Evolutionary conservation across 768 basidiomycete genomes (phyloP).

Genomic region (Scleroderma citrinum): DNA sequence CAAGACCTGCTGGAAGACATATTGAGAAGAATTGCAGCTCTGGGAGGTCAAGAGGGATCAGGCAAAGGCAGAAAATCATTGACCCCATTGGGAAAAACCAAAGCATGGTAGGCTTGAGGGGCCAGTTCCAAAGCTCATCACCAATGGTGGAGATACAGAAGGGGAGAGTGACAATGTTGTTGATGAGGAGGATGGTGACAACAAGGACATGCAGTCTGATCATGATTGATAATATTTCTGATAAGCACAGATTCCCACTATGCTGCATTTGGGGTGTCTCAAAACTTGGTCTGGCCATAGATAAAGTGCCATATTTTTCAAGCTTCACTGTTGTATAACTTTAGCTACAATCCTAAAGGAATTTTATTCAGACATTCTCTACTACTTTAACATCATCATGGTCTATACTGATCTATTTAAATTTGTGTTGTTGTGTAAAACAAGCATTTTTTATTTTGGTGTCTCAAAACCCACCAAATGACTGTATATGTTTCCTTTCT

Average conservation of each 20-base stretch:
- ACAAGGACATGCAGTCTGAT: background rate
- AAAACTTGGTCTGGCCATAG: too few relatives aligned
- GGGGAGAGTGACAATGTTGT: background rate
- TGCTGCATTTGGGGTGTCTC: background rate
- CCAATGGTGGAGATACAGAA: background rate
- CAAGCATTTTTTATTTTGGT: too few relatives aligned
- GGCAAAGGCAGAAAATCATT: constrained; percentile 12
- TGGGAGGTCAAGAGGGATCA: constrained; percentile 16
- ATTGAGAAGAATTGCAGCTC: constrained; percentile 6
- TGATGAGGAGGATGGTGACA: background rate
- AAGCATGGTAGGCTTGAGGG: background rate
- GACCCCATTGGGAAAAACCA: constrained; percentile 15
- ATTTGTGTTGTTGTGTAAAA: too few relatives aligned
- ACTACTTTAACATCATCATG: too few relatives aligned
- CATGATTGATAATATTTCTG: background rate
- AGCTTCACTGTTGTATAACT: too few relatives aligned
- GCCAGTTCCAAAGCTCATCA: background rate
- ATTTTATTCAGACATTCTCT: too few relatives aligned
- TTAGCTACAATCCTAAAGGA: too few relatives aligned
- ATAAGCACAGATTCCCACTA: background rate
- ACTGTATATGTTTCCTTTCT: too few relatives aligned
- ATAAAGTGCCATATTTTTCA: too few relatives aligned
- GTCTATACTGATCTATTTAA: too few relatives aligned
- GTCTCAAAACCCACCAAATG: too few relatives aligned
- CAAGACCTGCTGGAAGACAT: constrained; percentile 4